These are phyloP conservation scores for Tuber melanosporum DNA, from an alignment of 495 filamentous ascomycete genomes.

Conservation along the genomic window DNA sequence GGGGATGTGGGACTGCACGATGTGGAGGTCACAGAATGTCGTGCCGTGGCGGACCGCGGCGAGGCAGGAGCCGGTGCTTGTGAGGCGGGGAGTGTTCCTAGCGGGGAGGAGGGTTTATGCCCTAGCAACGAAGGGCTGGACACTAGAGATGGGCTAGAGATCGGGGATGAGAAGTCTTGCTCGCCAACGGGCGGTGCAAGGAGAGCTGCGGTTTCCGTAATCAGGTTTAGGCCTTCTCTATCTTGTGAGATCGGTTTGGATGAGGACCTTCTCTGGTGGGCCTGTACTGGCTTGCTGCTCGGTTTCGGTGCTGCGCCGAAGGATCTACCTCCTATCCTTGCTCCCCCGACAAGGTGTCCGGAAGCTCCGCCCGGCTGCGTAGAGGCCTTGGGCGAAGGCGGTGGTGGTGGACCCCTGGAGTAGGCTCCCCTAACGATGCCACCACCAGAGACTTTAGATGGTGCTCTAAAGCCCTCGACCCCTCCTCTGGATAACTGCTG, in stretches of 20 bases:
- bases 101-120: not conserved
- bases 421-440: not conserved
- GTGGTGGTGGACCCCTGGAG: not conserved
- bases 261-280: not conserved
- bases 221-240: not conserved
- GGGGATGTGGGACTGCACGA: not conserved
- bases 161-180: not conserved
- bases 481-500: not conserved
- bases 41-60: not conserved
- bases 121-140: not conserved
- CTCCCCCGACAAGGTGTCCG: not conserved
- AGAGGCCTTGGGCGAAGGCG: not conserved
- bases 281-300: not conserved
- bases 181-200: not conserved
- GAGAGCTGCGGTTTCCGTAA: not conserved
- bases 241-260: not conserved
- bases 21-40: not conserved
- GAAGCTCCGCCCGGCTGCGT: not conserved
- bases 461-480: not conserved
- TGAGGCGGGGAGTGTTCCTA: not conserved
- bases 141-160: not conserved
- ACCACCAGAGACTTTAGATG: not conserved
- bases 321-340: not conserved
- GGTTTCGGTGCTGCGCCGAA: not conserved
- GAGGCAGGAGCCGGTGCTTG: not conserved